Conservation (phyloP, 805 yeast species). For the Hanseniaspora hatyaiensis region DNA sequence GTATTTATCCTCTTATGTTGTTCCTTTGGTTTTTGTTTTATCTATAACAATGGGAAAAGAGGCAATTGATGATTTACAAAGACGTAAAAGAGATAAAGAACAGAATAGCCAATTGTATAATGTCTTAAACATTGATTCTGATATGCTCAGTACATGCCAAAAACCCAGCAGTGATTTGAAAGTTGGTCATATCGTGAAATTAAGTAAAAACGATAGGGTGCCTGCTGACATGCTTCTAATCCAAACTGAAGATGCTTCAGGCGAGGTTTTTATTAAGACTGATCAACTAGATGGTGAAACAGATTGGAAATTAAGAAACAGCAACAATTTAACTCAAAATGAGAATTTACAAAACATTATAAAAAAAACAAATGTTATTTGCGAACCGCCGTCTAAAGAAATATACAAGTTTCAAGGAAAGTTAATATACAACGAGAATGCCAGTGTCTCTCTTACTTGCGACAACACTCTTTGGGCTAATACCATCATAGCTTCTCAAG, state of each 20-base stretch:
- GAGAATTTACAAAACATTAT: constrained; percentile 39
- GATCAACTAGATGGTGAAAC: constrained; percentile 99
- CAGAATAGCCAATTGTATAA: constrained; percentile 77
- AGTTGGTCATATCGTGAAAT: constrained; percentile 74
- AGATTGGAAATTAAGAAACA: constrained; percentile 89
- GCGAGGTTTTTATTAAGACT: constrained; percentile 88
- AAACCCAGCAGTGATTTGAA: constrained; percentile 51
- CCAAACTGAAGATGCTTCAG: constrained; percentile 68
- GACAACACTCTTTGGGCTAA: constrained; percentile 98
- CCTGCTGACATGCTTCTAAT: constrained; percentile 88
- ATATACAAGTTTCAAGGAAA: constrained; percentile 77
- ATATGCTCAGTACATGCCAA: constrained; percentile 24
- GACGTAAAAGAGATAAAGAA: constrained; percentile 81
- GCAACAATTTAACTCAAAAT: constrained; percentile 60
- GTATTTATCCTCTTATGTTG: constrained; percentile 80
- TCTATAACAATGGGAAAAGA: constrained; percentile 91
- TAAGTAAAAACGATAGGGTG: constrained; percentile 71
- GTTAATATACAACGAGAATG: constrained; percentile 45
- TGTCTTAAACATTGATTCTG: constrained; percentile 36
- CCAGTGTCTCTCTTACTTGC: constrained; percentile 53
- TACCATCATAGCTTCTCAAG: constrained; percentile 82
- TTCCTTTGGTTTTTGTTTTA: constrained; percentile 86
- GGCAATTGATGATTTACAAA: constrained; percentile 83
- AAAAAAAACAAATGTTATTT: constrained; percentile 46
- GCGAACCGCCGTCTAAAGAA: constrained; percentile 71